A percentile compares a stretch with the other conserved stretches of the same genome.
Evolutionary conservation across 192 early-diverging fungal species (phyloP).

Genomic region (Backusella parvicylindrica): DNA sequence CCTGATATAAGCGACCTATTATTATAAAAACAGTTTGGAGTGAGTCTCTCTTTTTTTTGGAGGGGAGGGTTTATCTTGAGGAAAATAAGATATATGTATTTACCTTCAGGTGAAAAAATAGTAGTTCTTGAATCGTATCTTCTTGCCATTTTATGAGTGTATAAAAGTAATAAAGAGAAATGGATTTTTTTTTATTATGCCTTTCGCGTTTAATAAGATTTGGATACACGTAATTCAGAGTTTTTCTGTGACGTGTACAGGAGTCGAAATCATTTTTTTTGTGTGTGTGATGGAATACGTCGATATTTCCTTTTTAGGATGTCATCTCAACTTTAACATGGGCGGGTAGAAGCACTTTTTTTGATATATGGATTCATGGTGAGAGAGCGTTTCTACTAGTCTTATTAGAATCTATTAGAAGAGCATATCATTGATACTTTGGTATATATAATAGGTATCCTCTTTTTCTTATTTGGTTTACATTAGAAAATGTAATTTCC

Average conservation of each 20-base stretch:
- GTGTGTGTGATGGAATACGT: not conserved
- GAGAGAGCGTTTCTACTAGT: no score
- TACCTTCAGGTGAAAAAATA: constrained; percentile 99
- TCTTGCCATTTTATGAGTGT: constrained; percentile 70
- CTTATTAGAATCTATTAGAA: not conserved
- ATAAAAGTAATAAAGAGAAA: not conserved
- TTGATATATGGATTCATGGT: not conserved
- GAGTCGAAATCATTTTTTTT: not conserved
- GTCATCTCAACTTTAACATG: not conserved
- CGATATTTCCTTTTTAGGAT: not conserved
- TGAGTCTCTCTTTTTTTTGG: no score
- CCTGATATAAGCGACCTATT: constrained; percentile 95
- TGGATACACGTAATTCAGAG: not conserved
- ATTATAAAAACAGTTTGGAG: no score
- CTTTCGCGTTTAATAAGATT: constrained; percentile 3
- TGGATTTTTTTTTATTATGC: not conserved
- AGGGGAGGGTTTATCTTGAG: not conserved
- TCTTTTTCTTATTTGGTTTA: no score
- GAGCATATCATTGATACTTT: not conserved
- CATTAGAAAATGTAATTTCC: no score
- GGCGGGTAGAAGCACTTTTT: not conserved
- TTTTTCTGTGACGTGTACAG: not conserved
- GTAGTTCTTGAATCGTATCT: constrained; percentile 98
- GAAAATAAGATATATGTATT: not conserved
- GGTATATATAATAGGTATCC: no score